Evolutionary conservation across 768 basidiomycete species (phyloP).

Genomic region (Dacryopinax spathularia): DNA sequence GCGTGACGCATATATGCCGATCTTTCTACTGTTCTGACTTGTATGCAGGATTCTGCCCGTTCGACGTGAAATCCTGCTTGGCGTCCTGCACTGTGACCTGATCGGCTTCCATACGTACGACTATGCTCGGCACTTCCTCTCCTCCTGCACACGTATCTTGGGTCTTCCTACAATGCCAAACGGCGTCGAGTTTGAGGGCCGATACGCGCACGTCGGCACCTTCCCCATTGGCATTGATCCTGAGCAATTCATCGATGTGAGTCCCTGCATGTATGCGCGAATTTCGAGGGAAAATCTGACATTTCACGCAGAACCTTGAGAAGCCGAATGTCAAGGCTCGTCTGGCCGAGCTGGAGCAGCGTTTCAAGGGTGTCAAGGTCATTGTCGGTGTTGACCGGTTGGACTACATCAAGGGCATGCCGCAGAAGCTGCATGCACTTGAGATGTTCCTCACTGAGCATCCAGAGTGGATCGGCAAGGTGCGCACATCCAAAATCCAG

Average conservation of each 20-base stretch:
- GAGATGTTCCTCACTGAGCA: slow-evolving; percentile 95
- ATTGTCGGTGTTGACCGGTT: slow-evolving; percentile 97
- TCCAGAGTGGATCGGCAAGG: slow-evolving; percentile 99
- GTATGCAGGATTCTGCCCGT: slow-evolving; percentile 77
- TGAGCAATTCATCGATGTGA: slow-evolving; percentile 68
- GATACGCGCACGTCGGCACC: slow-evolving; percentile 91
- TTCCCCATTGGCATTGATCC: slow-evolving; percentile 99
- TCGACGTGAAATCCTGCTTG: slow-evolving; percentile 91
- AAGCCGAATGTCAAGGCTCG: slow-evolving; percentile 69
- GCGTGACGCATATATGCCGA: slow-evolving; percentile 16
- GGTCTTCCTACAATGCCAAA: slow-evolving; percentile 94
- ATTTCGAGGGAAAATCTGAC: background rate
- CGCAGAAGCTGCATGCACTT: slow-evolving; percentile 91
- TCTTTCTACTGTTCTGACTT: background rate
- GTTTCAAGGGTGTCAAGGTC: slow-evolving; percentile 88
- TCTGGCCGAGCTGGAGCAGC: slow-evolving; percentile 65
- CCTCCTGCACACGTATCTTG: slow-evolving; percentile 92
- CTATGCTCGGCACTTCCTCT: slow-evolving; percentile 98
- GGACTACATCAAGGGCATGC: slow-evolving; percentile 99
- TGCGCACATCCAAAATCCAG: slow-evolving; percentile 21
- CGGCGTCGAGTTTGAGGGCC: slow-evolving; percentile 89
- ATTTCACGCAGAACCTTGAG: slow-evolving; percentile 47
- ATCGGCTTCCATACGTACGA: slow-evolving; percentile 99
- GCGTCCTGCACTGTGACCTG: slow-evolving; percentile 87
- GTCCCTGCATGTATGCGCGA: slow-evolving; percentile 14